These are phyloP conservation scores for Phanerodontia chrysosporium DNA, from an alignment of 768 basidiomycete species.

Conservation along the genomic window DNA sequence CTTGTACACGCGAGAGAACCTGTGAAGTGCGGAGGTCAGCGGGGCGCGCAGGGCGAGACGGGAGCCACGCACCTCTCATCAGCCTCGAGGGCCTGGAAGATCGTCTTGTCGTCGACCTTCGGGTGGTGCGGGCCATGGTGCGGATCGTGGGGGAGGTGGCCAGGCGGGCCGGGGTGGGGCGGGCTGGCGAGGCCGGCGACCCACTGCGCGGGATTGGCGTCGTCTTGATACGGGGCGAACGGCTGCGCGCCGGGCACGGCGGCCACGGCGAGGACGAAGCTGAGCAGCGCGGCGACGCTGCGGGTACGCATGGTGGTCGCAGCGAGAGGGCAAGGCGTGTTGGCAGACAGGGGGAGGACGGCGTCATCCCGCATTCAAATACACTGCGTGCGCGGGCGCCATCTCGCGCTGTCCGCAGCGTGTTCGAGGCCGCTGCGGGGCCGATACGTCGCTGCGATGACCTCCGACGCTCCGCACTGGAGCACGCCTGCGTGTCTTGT, in stretches of 20 bases:
- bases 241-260: slow-evolving; percentile 6
- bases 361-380: not conserved
- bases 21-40: slow-evolving; percentile 17
- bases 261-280: slow-evolving; percentile 16
- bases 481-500: not conserved
- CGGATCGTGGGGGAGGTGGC: not conserved
- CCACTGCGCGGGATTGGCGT: not conserved
- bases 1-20: slow-evolving; percentile 38
- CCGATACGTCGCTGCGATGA: slow-evolving; percentile 1
- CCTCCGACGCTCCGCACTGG: not conserved
- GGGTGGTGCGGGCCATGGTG: slow-evolving; percentile 3
- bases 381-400: slow-evolving; percentile 1
- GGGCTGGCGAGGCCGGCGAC: not conserved
- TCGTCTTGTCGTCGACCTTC: slow-evolving; percentile 18
- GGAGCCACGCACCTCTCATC: slow-evolving; percentile 18
- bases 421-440: not conserved
- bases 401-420: slow-evolving; percentile 3
- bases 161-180: not conserved
- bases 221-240: not conserved
- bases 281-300: slow-evolving; percentile 19
- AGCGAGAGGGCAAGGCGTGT: not conserved
- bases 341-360: not conserved
- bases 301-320: slow-evolving; percentile 16
- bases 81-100: slow-evolving; percentile 26
- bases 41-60: not conserved